phyloP scores from a whole-genome alignment of 208 protist species.

The Perkinsela sp. region DNA sequence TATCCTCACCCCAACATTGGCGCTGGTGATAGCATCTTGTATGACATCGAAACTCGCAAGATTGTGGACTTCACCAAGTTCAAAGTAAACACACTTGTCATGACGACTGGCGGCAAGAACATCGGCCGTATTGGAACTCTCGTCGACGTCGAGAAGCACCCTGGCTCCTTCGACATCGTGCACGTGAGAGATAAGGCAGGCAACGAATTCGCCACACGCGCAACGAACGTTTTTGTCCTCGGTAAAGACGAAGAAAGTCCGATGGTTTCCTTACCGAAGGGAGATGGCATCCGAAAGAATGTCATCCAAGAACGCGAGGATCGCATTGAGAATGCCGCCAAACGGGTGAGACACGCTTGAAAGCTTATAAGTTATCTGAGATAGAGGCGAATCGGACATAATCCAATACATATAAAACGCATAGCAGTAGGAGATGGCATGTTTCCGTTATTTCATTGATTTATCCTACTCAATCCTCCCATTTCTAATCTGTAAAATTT shows the following conservation, averaged over 20 bases:
- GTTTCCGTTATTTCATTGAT: neutral
- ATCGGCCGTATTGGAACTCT: constrained; percentile 91
- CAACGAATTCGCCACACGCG: constrained; percentile 86
- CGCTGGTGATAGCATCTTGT: constrained; percentile 85
- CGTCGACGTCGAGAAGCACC: constrained; percentile 64
- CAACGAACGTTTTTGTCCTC: constrained; percentile 94
- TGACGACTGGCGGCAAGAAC: constrained; percentile 89
- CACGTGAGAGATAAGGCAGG: constrained; percentile 71
- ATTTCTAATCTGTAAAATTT: no score
- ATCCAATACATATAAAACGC: neutral
- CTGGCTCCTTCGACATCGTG: constrained; percentile 86
- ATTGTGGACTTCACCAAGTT: constrained; percentile 63
- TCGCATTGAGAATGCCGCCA: constrained; percentile 4
- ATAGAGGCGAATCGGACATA: neutral
- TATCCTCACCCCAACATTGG: constrained; percentile 88
- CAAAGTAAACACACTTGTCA: constrained; percentile 67
- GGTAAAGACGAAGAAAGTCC: constrained; percentile 64
- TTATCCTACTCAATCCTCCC: no score
- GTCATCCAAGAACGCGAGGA: constrained; percentile 57
- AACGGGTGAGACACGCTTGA: neutral
- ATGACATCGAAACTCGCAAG: constrained; percentile 82
- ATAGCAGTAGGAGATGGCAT: neutral
- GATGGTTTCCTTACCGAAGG: constrained; percentile 75
- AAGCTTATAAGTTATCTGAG: neutral
- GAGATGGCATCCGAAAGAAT: constrained; percentile 72